Evolutionary conservation across 164 flowering plant species (phyloP).

Genomic region (Vitis rotundifolia): DNA sequence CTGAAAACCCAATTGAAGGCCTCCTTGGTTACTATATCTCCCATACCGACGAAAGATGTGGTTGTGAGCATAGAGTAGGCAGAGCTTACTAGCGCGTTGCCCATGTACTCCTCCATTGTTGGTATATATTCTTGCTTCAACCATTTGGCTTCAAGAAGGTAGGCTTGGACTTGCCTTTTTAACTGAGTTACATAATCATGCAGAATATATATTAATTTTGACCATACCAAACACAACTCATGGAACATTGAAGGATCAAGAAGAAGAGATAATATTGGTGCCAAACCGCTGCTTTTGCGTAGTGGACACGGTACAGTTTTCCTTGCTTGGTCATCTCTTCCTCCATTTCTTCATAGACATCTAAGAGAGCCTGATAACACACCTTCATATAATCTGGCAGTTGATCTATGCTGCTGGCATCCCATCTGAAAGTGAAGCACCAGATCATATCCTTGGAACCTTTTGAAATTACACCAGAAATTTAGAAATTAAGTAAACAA

Average conservation of each 20-base stretch:
- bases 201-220: too few relatives aligned
- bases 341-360: neutral
- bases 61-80: too few relatives aligned
- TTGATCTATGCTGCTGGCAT: neutral
- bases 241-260: too few relatives aligned
- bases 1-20: too few relatives aligned
- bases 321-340: neutral
- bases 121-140: neutral
- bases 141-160: neutral
- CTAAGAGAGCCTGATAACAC: neutral
- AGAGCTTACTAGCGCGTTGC: neutral
- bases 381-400: constrained; percentile 3
- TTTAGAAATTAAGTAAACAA: neutral
- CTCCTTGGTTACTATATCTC: too few relatives aligned
- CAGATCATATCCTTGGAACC: neutral
- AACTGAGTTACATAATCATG: too few relatives aligned
- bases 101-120: neutral
- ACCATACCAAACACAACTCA: too few relatives aligned
- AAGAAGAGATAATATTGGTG: too few relatives aligned
- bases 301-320: neutral
- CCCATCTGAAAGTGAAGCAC: neutral
- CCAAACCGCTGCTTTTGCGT: too few relatives aligned
- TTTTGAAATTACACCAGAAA: neutral
- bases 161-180: neutral
- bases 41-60: too few relatives aligned